Conservation (phyloP, 2,329 filamentous ascomycete genomes). For the Teratosphaeriaceae sp. region DNA sequence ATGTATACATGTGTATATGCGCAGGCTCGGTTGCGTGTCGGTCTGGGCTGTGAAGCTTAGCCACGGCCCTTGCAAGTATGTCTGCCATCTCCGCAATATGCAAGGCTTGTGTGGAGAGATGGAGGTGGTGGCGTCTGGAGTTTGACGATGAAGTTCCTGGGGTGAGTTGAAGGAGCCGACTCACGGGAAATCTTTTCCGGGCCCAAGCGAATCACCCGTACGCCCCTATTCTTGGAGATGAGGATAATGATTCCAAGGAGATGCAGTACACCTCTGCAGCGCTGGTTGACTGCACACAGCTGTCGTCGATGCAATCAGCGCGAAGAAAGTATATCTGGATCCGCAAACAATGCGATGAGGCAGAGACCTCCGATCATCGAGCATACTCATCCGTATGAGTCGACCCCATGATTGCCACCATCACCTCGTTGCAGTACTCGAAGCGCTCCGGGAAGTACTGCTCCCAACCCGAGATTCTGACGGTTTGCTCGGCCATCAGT, state of each 20-base stretch:
- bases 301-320: no score
- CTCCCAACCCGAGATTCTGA: constrained; percentile 4
- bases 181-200: neutral
- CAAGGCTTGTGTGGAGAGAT: neutral
- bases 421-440: constrained; percentile 7
- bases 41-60: neutral
- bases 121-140: constrained; percentile 1
- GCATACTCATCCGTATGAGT: neutral
- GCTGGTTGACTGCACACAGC: neutral
- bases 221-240: no score
- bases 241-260: no score
- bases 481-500: constrained; percentile 2
- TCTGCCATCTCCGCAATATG: neutral
- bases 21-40: no score
- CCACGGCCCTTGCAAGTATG: neutral
- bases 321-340: no score
- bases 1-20: neutral
- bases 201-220: no score
- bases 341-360: no score
- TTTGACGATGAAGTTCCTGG: neutral
- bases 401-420: constrained; percentile 5
- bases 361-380: no score
- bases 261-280: neutral
- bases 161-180: neutral
- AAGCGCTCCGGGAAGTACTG: constrained; percentile 5